Base-by-base conservation (phyloP, 2,329 filamentous ascomycete species). In the Calonectria pseudoreteaudii region DNA sequence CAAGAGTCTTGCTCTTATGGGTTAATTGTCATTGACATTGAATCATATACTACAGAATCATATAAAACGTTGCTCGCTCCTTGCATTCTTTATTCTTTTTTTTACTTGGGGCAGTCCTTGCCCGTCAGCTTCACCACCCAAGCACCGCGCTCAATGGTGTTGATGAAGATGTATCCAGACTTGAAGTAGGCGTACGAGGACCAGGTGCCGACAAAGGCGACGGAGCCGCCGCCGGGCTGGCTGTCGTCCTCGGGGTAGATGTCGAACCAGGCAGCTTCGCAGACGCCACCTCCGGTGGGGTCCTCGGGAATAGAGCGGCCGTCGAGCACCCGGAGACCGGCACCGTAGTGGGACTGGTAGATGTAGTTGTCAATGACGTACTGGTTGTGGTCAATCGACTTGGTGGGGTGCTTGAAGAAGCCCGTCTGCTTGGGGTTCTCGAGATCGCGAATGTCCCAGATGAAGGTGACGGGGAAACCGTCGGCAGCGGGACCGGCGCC, bases 291-390 rank as follows among this genome's bases (percentile, higher is more conserved):
- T n/a, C 88, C 88, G 1, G 86, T 86, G 0, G 87, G 86, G 41
- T 89, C 56, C 13, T 41, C n/a, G 56, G 56, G 56, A 16, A 62
- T 62, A 20, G 56, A 62, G 26, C 56, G 34, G 6, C 83, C 79
- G 38, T 86, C 85, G 28, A 86, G 81, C 7, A 86, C 80, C 2
- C 85, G 84, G 13, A 90, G 84, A n/a, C 88, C 88, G 16, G 86
- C 84, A 4, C 84, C 87, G 74, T 90, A 90, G 81, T 89, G 88
- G 38, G 86, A 84, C 78, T 90, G 88, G 82, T 88, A 89, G 50
- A 83, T 82, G 53, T 86, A 82, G 20, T 84, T 86, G 73, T 88
- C 80, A 38, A 84, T 76, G 73, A 89, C 82, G 66, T 89, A 89
- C 76, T 88, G 86, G 82, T 88, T 88, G 80, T 88, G 87, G 72